A percentile compares a stretch with the other conserved stretches of the same genome.
Conservation (phyloP, 768 basidiomycete genomes). For the Phlegmacium glaucopus region DNA sequence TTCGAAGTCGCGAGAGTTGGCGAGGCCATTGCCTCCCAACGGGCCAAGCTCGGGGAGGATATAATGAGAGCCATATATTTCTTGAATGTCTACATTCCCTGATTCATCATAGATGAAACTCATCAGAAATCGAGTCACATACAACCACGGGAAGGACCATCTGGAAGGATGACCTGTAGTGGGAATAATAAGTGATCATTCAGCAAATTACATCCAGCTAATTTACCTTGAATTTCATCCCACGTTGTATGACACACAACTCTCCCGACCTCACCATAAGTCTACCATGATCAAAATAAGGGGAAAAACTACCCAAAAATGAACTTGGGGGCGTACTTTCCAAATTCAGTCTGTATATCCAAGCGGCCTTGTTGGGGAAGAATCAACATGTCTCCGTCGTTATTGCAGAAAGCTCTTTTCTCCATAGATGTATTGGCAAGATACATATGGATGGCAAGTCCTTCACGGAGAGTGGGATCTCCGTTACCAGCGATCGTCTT, state of each 20-base stretch:
- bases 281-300: constrained; percentile 30
- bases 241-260: constrained; percentile 60
- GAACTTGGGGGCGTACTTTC: constrained; percentile 39
- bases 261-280: constrained; percentile 66
- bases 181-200: background rate
- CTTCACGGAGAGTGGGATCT: constrained; percentile 57
- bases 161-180: constrained; percentile 44
- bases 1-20: constrained; percentile 64
- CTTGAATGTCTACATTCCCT: constrained; percentile 48
- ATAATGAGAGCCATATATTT: constrained; percentile 63
- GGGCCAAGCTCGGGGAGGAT: constrained; percentile 63
- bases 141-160: constrained; percentile 63
- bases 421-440: constrained; percentile 58
- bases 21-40: constrained; percentile 63
- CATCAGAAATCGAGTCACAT: constrained; percentile 16
- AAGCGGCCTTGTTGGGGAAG: constrained; percentile 62
- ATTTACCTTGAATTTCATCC: constrained; percentile 61
- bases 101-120: background rate
- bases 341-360: constrained; percentile 69
- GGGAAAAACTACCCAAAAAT: background rate
- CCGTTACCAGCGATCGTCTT: constrained; percentile 65
- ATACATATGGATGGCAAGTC: constrained; percentile 63
- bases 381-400: constrained; percentile 66
- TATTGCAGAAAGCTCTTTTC: constrained; percentile 57
- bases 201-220: background rate